Conservation (phyloP, 306 rosid genomes). For the Sesbania bispinosa region DNA sequence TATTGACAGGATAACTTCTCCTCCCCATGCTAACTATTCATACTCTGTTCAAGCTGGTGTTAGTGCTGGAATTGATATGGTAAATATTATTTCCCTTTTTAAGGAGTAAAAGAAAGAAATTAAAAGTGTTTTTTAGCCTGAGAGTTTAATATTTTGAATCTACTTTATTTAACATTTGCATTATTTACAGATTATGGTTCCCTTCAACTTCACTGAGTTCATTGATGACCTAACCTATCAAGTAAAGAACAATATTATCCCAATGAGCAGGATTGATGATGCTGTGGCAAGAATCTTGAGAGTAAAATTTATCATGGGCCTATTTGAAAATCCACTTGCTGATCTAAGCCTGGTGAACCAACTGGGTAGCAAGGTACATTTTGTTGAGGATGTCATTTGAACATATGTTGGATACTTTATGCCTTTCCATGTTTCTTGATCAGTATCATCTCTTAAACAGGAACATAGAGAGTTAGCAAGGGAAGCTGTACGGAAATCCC, state of each 20-base stretch:
- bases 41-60: conserved; percentile 34
- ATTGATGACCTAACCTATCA: conserved; percentile 34
- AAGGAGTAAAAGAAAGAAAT: neutral
- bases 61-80: conserved; percentile 49
- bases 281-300: conserved; percentile 40
- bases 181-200: conserved; percentile 44
- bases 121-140: neutral
- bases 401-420: neutral
- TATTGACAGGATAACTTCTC: conserved; percentile 39
- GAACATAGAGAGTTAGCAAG: conserved; percentile 88
- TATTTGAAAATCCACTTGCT: conserved; percentile 43
- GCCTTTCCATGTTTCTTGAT: conserved; percentile 2
- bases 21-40: conserved; percentile 42
- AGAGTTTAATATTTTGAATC: neutral
- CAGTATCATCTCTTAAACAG: conserved; percentile 35
- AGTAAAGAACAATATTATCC: conserved; percentile 36
- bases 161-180: neutral
- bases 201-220: conserved; percentile 37
- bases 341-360: conserved; percentile 35
- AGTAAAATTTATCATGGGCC: conserved; percentile 39
- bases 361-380: conserved; percentile 39
- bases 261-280: conserved; percentile 40
- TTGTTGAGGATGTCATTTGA: neutral
- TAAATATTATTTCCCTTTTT: conserved; percentile 8
- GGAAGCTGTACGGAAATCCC: conserved; percentile 86